Conservation (phyloP, 805 yeast genomes). For the Wickerhamiella slavikovae region DNA sequence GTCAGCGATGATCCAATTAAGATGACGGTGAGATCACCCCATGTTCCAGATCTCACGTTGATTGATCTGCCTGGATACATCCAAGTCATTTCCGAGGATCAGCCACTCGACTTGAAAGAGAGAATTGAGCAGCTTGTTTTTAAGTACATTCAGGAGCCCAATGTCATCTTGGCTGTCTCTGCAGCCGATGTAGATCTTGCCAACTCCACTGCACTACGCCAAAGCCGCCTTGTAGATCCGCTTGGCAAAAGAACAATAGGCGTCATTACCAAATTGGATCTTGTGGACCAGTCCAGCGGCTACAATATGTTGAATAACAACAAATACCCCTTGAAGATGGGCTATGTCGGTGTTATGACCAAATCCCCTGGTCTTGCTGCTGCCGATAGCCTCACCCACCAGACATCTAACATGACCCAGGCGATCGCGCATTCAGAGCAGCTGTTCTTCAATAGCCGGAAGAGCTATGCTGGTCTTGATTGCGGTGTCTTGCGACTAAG, state of each 20-base stretch:
- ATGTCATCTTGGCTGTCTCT: constrained; percentile 84
- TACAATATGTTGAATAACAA: constrained; percentile 46
- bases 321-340: constrained; percentile 84
- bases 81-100: constrained; percentile 92
- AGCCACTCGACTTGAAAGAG: constrained; percentile 63
- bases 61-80: constrained; percentile 97
- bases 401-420: constrained; percentile 32
- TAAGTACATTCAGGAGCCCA: constrained; percentile 73
- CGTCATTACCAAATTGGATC: constrained; percentile 81
- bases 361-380: constrained; percentile 41
- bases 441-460: constrained; percentile 42
- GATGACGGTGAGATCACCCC: constrained; percentile 71
- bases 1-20: constrained; percentile 89
- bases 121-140: constrained; percentile 68
- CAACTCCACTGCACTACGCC: constrained; percentile 81
- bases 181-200: constrained; percentile 98
- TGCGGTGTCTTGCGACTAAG: constrained; percentile 62
- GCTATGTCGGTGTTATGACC: constrained; percentile 96
- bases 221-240: constrained; percentile 80
- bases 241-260: constrained; percentile 91
- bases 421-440: constrained; percentile 25
- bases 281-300: constrained; percentile 63
- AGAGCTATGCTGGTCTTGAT: constrained; percentile 34
- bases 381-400: constrained; percentile 26
- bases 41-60: constrained; percentile 77